Evolutionary conservation across 495 filamentous ascomycete genomes (phyloP), one percentile per base, ranked within the genome.

Genomic region (Tuber brumale): DNA sequence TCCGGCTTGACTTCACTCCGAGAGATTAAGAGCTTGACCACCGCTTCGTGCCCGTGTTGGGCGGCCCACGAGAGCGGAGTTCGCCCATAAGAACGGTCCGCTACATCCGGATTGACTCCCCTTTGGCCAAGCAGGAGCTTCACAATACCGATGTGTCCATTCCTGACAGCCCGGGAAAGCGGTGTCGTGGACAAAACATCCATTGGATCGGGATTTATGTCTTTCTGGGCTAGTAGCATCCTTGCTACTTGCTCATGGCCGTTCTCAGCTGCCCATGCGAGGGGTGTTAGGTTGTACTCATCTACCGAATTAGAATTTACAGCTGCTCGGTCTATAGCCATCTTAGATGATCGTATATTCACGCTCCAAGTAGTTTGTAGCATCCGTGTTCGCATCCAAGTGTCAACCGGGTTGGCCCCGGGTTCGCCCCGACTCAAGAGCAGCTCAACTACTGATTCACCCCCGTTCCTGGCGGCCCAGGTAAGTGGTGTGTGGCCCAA

Each of bases 41-140:
- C 51, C n/a, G 75, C 73, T 43, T 75, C 44, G 48, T 76, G 70
- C 16, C 78, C 78, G 61, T 79, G 57, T 23, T 79, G 75, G 21
- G 78, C 78, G 23, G 77, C 78, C 78, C 78, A 80, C 46, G 78
- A 77, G 35, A 80, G 77, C 42, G 78, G 70, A 19, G 78, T 80
- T 51, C 79, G 76, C 23, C 78, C 78, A 18, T 66, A 66, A 23
- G 72, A 77, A 35, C 79, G 73, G n/a, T 80, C 78, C 18, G 73
- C 71, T 61, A 76, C 69, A 27, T 80, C 78, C 31, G 57, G 57
- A 66, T 35, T 5, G 70, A 71, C 78, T 3, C 70, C 71, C 35
- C 46, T 75, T 27, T 71, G 73, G 10, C 57, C 31, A 10, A 80
- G 73, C 12, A 80, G 70, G n/a, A 80, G 73, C 57, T 80, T 70